Evolutionary conservation across 2,329 filamentous ascomycete genomes (phyloP), one percentile per base, ranked within the genome.

Genomic region (Apiospora malaysiana): DNA sequence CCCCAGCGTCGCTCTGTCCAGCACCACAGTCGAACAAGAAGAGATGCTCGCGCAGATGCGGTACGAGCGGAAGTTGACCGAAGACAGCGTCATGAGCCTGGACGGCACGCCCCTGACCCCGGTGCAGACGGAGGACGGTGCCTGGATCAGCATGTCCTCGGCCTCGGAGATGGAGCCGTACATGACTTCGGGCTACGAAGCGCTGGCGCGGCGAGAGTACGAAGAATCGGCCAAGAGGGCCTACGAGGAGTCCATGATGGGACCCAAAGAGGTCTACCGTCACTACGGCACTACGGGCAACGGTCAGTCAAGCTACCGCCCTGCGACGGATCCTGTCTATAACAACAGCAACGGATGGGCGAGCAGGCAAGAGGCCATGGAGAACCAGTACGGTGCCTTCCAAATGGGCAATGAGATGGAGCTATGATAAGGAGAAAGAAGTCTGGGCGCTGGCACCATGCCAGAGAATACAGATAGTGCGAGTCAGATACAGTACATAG

Each of bases 171-270:
- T 88, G 49, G 94, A 97, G 81, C 94, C 94, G 0, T 97, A 97
- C 81, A 97, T 97, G 88, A 81, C 89, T 66, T 91, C 90, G 8
- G 94, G 94, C 18, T 97, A 97, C 78, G 92, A 94, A 76, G 85
- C 89, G 77, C 82, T 93, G 71, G 89, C 91, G 71, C 85, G 86
- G 71, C 85, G 89, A 69, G 91, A 93, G 77, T 89, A 91, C 73
- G 87, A 92, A 75, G 82, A 85, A 70, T 86, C 85, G 2, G 82
- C 81, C 2, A 77, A 80, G 27, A 78, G 77, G 25, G 76, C 81
- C 73, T 72, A 79, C 51, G 73, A 81, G 71, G 77, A 81, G 69
- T 77, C 73, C 10, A 73, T 77, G 75, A 32, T 76, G 66, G 77
- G 76, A 43, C 75, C 81, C 6, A 84, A 82, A 73, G 81, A 84